Evolutionary conservation across 2,329 filamentous ascomycete species (phyloP), one percentile per base, ranked within the genome.

Genomic region (Xylariomycetidae sp.): DNA sequence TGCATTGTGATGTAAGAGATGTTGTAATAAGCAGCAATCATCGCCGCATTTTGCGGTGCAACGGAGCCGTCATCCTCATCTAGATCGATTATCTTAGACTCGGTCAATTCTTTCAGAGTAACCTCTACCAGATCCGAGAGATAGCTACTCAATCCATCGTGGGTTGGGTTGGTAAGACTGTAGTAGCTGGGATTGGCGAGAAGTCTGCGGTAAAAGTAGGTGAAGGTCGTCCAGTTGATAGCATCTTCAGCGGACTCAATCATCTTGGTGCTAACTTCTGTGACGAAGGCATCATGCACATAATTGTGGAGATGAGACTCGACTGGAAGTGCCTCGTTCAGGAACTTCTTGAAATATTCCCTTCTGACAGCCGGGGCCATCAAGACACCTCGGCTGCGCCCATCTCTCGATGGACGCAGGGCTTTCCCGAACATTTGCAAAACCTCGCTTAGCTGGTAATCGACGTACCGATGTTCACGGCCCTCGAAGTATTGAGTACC

Each of bases 1-100:
- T 98, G 90, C 89, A 98, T 98, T 3, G 92, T 98, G 59, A 95
- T 86, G 66, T 96, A 97, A 5, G 90, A 96, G 54, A 98, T 95
- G 63, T 96, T 97, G 74, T 98, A 98, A 71, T 98, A 97, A 2
- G 92, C 88, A 8, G 87, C 88, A 54, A 98, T 97, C 86, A 96
- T 96, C 47, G 92, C 92, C 3, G 90, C 85, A 59, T 98, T 97
- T 51, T 95, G 77, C 11, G 92, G 89, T 13, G 85, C 77, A 27
- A 97, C 82, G 1, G 81, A 82, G 50, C 94, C 90, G 55, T 97
- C 90, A 31, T 94, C 88, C 54, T 95, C 89, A 45, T 97, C 90
- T 30, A 95, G 77, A 50, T 97, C 89, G 47, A 98, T 88, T 44
- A 98, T 90, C 70, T 94, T 94, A 22, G 88, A 89, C 51, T 97